Evolutionary conservation across 2,329 filamentous ascomycete genomes (phyloP).

Genomic region (Ilyonectria sp.): DNA sequence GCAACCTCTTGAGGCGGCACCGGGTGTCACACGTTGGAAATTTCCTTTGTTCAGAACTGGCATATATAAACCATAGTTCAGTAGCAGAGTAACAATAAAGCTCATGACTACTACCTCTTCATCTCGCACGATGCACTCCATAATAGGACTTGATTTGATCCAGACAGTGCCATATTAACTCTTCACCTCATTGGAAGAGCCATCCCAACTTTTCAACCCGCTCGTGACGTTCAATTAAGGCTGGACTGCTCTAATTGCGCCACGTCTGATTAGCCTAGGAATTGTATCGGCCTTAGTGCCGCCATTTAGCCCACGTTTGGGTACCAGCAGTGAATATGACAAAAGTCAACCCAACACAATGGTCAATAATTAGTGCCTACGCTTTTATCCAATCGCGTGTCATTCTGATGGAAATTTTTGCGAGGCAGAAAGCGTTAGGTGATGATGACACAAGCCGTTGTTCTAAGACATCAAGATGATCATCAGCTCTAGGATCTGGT

Average conservation of each 20-base stretch:
- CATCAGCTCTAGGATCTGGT: no score
- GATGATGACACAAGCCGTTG: neutral
- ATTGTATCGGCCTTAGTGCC: constrained; percentile 15
- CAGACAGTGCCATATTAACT: neutral
- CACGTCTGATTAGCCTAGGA: constrained; percentile 5
- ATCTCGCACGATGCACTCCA: neutral
- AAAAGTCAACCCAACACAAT: neutral
- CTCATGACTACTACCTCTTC: constrained; percentile 38
- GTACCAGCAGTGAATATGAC: neutral
- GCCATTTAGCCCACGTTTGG: constrained; percentile 1
- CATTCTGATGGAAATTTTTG: neutral
- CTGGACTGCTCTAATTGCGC: constrained; percentile 8
- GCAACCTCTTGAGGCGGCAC: constrained; percentile 11
- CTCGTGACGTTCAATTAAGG: constrained; percentile 15
- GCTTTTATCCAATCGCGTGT: neutral
- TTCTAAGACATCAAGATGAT: neutral
- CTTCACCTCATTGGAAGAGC: constrained; percentile 10
- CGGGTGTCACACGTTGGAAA: constrained; percentile 29
- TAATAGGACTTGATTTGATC: neutral
- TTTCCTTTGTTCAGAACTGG: constrained; percentile 39
- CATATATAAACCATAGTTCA: constrained; percentile 20
- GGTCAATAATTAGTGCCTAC: neutral
- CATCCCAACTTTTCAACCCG: constrained; percentile 6
- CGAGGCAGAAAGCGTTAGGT: no score
- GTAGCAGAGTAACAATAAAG: constrained; percentile 39